Base-by-base conservation (phyloP, 768 basidiomycete genomes). In the Tricholomella constricta region DNA sequence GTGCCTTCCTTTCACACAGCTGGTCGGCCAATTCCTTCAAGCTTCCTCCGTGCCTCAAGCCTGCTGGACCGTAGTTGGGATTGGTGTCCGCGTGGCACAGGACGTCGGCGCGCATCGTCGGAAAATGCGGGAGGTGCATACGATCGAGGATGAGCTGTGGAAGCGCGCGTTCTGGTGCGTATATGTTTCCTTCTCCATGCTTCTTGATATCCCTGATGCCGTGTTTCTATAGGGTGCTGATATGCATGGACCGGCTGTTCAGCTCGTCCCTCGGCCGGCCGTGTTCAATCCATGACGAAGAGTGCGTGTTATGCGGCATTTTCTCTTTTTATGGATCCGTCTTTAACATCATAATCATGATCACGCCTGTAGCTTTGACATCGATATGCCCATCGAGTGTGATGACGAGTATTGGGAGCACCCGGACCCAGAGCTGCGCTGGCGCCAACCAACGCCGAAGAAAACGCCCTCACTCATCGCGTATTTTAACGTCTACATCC, bases 281-380 rank as follows among this genome's bases (percentile, higher is more conserved):
- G 1, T 83, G 86, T 60, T 83, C 86, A 2, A 81, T 93, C 9
- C 86, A 88, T 45, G 90, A 93, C 57, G 89, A 89, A 69, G 89
- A 91, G 84, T 85, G 60, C 48, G 85, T 70, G 23, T 31, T 7
- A n/a, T 44, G 20, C 19, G 8, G 11, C 20, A 2, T 12, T 48
- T 5, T 31, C 53, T 26, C 66, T 9, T 9, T n/a, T 47, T 2
- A 0, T 19, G 32, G 34, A 53, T 12, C n/a, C n/a, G 6, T 23
- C 19, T n/a, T 35, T 35, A 7, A 9, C 17, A n/a, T 40, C 5
- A 42, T 42, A 23, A 27, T 19, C 38, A 25, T 32, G 2, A 4
- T 32, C 9, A 14, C 14, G 31, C 31, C 31, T 32, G 4, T 51
- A 91, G 89, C 60, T 89, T 90, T 59, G 90, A 92, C 59, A 67